Percentiles rank a stretch among this genome's conserved stretches.
Evolutionary conservation across 202 grass and related monocot genomes (phyloP).

Genomic region (Panicum hallii): DNA sequence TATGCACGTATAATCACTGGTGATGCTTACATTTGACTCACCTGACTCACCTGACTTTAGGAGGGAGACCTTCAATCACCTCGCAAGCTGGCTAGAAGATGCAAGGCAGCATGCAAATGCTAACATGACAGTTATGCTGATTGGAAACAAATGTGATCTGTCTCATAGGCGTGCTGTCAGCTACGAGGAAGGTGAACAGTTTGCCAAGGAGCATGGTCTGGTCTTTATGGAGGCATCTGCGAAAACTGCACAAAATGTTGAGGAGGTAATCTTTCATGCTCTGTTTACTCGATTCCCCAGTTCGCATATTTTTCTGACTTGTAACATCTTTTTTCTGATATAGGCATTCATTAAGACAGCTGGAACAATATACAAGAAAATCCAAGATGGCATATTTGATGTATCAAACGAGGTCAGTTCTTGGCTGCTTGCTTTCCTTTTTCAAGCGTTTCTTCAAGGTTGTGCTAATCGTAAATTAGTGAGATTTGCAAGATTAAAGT

Average conservation of each 20-base stretch:
- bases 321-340: conserved; percentile 33
- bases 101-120: conserved; percentile 97
- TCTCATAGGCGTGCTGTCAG: conserved; percentile 92
- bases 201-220: conserved; percentile 91
- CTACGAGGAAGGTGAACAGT: conserved; percentile 96
- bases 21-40: conserved; percentile 34
- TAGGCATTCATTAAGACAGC: conserved; percentile 97
- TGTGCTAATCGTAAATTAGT: conserved; percentile 17
- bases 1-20: background rate
- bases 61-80: conserved; percentile 98
- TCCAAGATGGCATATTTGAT: conserved; percentile 98
- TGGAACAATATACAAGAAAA: conserved; percentile 98
- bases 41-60: conserved; percentile 42
- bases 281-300: conserved; percentile 31
- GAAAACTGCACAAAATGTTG: conserved; percentile 98
- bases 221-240: conserved; percentile 99
- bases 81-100: conserved; percentile 97
- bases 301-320: conserved; percentile 12
- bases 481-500: background rate
- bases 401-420: conserved; percentile 92
- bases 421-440: conserved; percentile 2
- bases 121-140: conserved; percentile 98
- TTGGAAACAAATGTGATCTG: conserved; percentile 96
- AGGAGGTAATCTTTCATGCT: conserved; percentile 68
- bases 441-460: conserved; percentile 23